Percentiles rank a stretch among this genome's conserved stretches.
phyloP scores from a whole-genome alignment of 1,284 basidiomycete genomes.

The Pterulicium gracile region DNA sequence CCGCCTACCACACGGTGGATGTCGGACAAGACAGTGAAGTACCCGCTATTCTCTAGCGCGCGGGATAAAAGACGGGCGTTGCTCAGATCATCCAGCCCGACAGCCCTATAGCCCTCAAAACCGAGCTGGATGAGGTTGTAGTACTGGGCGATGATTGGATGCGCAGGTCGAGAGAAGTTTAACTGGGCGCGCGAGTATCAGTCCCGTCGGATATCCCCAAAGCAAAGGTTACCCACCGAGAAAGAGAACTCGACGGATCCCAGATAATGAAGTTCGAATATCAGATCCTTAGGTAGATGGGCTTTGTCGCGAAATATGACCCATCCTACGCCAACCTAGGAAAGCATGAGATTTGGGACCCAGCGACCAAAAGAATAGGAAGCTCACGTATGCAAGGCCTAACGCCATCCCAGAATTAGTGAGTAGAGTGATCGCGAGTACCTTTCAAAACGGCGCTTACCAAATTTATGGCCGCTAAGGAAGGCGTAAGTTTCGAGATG shows the following conservation, averaged over 20 bases:
- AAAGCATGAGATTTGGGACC: conserved; percentile 21
- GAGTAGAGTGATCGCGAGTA: background rate
- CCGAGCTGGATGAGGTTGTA: conserved; percentile 87
- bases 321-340: conserved; percentile 86
- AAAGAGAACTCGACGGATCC: conserved; percentile 42
- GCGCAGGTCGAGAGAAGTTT: conserved; percentile 89
- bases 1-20: conserved; percentile 38
- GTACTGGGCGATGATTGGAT: conserved; percentile 87
- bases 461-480: conserved; percentile 75
- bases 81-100: conserved; percentile 69
- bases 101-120: conserved; percentile 68
- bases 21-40: conserved; percentile 67
- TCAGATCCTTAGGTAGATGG: conserved; percentile 77
- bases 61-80: conserved; percentile 83
- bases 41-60: conserved; percentile 74
- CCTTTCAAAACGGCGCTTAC: conserved; percentile 17
- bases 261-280: conserved; percentile 88
- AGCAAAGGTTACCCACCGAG: background rate
- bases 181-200: too few species aligned
- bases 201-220: too few species aligned
- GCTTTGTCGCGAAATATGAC: conserved; percentile 74
- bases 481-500: background rate
- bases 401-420: background rate
- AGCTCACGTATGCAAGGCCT: background rate
- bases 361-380: background rate